Evolutionary conservation across 129 eudicot species (phyloP).

Genomic region (Glebionis coronaria): DNA sequence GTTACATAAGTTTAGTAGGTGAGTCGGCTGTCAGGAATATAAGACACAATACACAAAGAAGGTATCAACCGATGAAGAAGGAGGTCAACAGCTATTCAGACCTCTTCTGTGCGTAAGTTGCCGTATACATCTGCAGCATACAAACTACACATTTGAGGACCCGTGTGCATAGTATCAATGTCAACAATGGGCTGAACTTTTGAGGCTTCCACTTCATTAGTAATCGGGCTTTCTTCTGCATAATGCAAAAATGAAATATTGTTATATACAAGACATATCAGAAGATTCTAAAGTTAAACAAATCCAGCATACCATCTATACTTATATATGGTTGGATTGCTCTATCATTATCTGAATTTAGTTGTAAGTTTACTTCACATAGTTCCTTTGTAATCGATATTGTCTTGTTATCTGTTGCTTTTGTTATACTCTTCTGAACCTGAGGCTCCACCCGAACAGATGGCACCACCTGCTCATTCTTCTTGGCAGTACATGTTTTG

Average conservation of each 20-base stretch:
- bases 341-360: constrained; percentile 11
- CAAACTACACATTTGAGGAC: constrained; percentile 76
- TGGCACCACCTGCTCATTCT: constrained; percentile 41
- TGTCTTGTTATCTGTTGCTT: constrained; percentile 29
- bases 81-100: constrained; percentile 40
- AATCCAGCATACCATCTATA: constrained; percentile 14
- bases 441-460: constrained; percentile 26
- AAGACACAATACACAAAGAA: constrained; percentile 16
- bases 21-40: neutral
- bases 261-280: neutral
- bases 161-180: constrained; percentile 69
- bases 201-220: constrained; percentile 32
- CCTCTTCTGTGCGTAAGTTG: constrained; percentile 62
- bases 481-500: constrained; percentile 31
- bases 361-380: constrained; percentile 21
- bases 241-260: constrained; percentile 7
- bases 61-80: constrained; percentile 26
- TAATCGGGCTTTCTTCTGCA: constrained; percentile 41
- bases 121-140: constrained; percentile 68
- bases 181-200: constrained; percentile 38
- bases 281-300: constrained; percentile 6
- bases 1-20: neutral
- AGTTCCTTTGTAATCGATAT: constrained; percentile 39
- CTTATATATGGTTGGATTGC: constrained; percentile 19
- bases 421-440: constrained; percentile 30